These are phyloP conservation scores for Trichophyton mentagrophytes DNA, from an alignment of 2,329 filamentous ascomycete genomes.

Conservation along the genomic window DNA sequence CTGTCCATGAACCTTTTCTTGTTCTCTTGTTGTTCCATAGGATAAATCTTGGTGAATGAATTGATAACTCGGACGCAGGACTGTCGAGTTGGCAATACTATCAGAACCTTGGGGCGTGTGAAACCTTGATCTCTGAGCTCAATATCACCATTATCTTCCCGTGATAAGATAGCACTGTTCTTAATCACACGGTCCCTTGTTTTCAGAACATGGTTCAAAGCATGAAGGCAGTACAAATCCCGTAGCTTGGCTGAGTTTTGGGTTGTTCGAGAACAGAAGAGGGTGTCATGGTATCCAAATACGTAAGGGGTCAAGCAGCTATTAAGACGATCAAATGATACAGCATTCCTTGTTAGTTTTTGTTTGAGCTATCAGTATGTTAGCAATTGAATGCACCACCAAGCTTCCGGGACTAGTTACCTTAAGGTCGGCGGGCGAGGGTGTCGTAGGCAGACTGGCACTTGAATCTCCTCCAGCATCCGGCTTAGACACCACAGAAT, in stretches of 20 bases:
- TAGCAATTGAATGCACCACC: neutral
- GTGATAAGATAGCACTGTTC: constrained; percentile 69
- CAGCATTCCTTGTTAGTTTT: constrained; percentile 47
- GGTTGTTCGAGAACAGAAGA: constrained; percentile 60
- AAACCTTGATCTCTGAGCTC: constrained; percentile 90
- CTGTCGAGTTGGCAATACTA: constrained; percentile 78
- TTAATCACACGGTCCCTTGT: constrained; percentile 86
- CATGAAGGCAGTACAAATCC: constrained; percentile 64
- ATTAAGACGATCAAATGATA: constrained; percentile 50
- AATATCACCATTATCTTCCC: constrained; percentile 51
- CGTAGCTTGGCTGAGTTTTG: constrained; percentile 57
- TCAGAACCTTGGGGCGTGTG: constrained; percentile 82
- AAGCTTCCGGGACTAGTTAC: constrained; percentile 13
- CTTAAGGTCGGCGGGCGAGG: constrained; percentile 25
- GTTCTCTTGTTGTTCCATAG: constrained; percentile 88
- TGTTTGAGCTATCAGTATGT: constrained; percentile 48
- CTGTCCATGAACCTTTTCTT: constrained; percentile 80
- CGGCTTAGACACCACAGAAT: constrained; percentile 21
- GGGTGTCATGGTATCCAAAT: constrained; percentile 69
- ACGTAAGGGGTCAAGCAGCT: constrained; percentile 56
- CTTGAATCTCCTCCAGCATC: constrained; percentile 15
- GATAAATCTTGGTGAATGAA: constrained; percentile 59
- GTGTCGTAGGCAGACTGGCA: constrained; percentile 14
- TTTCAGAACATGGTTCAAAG: constrained; percentile 84
- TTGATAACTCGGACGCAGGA: constrained; percentile 69